phyloP scores from a whole-genome alignment of 805 yeast genomes.

The Candida maesae region DNA sequence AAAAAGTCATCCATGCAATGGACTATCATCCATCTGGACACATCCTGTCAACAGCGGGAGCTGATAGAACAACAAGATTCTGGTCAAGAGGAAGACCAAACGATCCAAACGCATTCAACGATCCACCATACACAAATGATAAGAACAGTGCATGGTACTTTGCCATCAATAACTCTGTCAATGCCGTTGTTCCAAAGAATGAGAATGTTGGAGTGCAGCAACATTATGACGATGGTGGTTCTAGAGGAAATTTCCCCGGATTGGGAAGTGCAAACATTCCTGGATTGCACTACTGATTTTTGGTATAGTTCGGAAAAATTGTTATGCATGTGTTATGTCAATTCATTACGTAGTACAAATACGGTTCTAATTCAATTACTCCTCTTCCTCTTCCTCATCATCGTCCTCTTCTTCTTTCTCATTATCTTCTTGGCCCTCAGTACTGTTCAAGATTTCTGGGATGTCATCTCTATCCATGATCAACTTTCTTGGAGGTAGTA shows the following conservation, averaged over 20 bases:
- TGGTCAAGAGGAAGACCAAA: conserved; percentile 94
- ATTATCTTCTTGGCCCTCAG: not conserved
- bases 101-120: conserved; percentile 78
- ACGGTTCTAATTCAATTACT: not conserved
- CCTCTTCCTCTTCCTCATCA: not conserved
- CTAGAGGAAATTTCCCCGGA: conserved; percentile 8
- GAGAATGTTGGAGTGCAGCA: conserved; percentile 24
- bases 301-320: no score
- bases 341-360: not conserved
- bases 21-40: conserved; percentile 96
- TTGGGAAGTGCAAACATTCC: conserved; percentile 12
- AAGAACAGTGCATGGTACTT: conserved; percentile 56
- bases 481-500: conserved; percentile 74
- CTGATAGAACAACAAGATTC: conserved; percentile 87
- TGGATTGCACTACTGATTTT: conserved; percentile 12
- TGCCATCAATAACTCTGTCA: conserved; percentile 36
- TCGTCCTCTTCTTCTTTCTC: not conserved
- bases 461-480: conserved; percentile 11
- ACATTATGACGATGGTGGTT: not conserved
- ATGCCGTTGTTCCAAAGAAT: conserved; percentile 31
- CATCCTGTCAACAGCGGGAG: conserved; percentile 84
- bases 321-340: no score
- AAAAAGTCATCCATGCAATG: conserved; percentile 82
- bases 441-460: no score
- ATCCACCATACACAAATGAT: conserved; percentile 71